Evolutionary conservation across 2,329 filamentous ascomycete species (phyloP), one percentile per base, ranked within the genome.

Genomic region (Fusarium begoniae): DNA sequence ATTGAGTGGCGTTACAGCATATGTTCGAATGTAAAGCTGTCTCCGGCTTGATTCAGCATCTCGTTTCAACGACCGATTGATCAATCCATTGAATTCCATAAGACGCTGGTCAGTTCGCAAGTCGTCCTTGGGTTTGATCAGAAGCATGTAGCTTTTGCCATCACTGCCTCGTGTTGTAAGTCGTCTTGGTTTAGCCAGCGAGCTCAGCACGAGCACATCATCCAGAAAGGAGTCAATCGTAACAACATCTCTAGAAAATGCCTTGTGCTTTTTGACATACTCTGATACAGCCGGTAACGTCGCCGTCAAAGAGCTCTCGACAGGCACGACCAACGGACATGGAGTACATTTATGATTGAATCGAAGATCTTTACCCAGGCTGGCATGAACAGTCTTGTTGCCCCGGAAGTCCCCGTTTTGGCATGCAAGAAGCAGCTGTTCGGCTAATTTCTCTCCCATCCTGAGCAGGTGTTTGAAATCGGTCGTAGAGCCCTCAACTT

Each of bases 1-100:
- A 80, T 98, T 98, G 54, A 99, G 86, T 4, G 96, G 97, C 9
- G 96, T 98, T 18, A 99, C 97, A 12, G 94, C 95, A 78, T 99
- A 99, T 1, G 96, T 99, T 79, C 95, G 95, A 83, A 99, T 98
- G 81, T 97, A 97, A 63, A 99, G 88, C 74, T 96, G 93, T 22
- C 96, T 90, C 81, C 94, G 93, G 82, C 94, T 97, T 22, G 95
- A 94, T 80, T 98, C 95, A 5, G 95, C 92, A 78, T 98, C 95
- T 70, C 93, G 91, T 80, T 98, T 98, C 64, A 99, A 84, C 6
- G 96, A 94, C 67, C 96, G 90, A 81, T 99, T 99, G 85, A 99
- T 98, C 90, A 98, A 96, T 51, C 93, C 91, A 81, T 98, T 99
- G 86, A 99, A 99, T 80, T 99, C 97, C 95, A 99, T 99, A 26